These are phyloP conservation scores for Ampelomyces quisqualis DNA, from an alignment of 2,329 filamentous ascomycete genomes.

Conservation along the genomic window DNA sequence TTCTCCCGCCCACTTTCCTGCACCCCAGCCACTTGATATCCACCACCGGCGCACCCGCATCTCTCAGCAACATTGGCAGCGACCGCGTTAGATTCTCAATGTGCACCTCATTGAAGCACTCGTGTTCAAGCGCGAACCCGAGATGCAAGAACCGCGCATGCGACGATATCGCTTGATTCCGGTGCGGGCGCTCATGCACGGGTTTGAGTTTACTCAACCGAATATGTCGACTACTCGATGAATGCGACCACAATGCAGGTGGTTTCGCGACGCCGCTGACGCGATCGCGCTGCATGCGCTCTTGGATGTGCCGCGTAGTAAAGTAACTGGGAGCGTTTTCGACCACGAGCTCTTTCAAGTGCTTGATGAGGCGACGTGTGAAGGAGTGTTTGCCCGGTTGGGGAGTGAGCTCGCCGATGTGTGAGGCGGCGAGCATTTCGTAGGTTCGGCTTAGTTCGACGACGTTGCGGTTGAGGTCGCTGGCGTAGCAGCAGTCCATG, in stretches of 20 bases:
- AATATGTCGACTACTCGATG: slow-evolving; percentile 4
- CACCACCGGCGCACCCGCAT: not conserved
- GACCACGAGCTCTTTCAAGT: slow-evolving; percentile 1
- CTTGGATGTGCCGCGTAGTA: slow-evolving; percentile 2
- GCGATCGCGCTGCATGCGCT: slow-evolving; percentile 5
- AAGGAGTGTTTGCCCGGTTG: slow-evolving; percentile 9
- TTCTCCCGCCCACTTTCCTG: not conserved
- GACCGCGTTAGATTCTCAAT: not conserved
- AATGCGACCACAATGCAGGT: slow-evolving; percentile 1
- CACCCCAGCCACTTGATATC: slow-evolving; percentile 2
- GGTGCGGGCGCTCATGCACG: not conserved
- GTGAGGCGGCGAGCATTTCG: slow-evolving; percentile 10
- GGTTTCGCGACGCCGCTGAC: not conserved
- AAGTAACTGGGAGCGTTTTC: slow-evolving; percentile 2
- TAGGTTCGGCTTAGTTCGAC: slow-evolving; percentile 4
- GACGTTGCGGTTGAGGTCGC: slow-evolving; percentile 13
- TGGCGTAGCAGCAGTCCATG: slow-evolving; percentile 27
- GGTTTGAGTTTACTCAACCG: slow-evolving; percentile 4
- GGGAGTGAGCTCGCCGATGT: slow-evolving; percentile 1
- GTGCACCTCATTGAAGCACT: not conserved
- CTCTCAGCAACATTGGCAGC: not conserved
- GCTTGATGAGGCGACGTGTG: slow-evolving; percentile 7
- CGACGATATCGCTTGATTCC: not conserved
- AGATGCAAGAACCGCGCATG: slow-evolving; percentile 6
- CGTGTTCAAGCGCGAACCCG: slow-evolving; percentile 4